Evolutionary conservation across 1,139 yeast genomes (phyloP).

Genomic region (Saccharomyces pastorianus): DNA sequence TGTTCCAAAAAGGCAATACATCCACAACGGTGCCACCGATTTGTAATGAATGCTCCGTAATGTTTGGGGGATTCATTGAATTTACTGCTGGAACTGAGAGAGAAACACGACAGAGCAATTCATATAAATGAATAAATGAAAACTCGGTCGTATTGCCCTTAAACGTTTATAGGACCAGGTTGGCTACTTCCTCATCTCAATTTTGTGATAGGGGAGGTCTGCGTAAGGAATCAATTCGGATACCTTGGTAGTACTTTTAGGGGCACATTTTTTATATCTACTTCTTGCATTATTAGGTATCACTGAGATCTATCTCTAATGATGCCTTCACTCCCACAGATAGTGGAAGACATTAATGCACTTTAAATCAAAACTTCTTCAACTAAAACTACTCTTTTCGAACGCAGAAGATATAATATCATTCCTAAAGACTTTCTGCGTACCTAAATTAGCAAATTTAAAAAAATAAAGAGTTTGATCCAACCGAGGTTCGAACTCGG

Average conservation of each 20-base stretch:
- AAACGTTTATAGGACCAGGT: neutral
- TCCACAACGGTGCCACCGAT: neutral
- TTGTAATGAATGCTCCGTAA: neutral
- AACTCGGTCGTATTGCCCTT: neutral
- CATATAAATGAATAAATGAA: neutral
- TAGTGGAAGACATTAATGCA: neutral
- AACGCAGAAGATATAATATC: neutral
- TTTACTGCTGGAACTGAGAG: neutral
- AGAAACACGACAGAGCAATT: neutral
- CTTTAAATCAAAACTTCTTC: too few species aligned
- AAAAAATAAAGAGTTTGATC: constrained; percentile 16
- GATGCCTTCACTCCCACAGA: neutral
- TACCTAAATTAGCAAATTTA: neutral
- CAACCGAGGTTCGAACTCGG: constrained; percentile 36
- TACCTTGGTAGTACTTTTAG: neutral
- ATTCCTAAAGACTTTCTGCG: neutral
- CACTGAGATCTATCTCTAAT: neutral
- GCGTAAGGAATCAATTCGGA: neutral
- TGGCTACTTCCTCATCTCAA: neutral
- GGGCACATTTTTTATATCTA: neutral
- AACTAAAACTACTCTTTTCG: too few species aligned
- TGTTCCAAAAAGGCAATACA: neutral
- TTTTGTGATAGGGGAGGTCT: neutral
- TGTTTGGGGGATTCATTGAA: neutral
- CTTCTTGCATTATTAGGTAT: neutral